These are phyloP conservation scores for Spergularia azorica DNA, from an alignment of 179 eudicot species.

Conservation along the genomic window DNA sequence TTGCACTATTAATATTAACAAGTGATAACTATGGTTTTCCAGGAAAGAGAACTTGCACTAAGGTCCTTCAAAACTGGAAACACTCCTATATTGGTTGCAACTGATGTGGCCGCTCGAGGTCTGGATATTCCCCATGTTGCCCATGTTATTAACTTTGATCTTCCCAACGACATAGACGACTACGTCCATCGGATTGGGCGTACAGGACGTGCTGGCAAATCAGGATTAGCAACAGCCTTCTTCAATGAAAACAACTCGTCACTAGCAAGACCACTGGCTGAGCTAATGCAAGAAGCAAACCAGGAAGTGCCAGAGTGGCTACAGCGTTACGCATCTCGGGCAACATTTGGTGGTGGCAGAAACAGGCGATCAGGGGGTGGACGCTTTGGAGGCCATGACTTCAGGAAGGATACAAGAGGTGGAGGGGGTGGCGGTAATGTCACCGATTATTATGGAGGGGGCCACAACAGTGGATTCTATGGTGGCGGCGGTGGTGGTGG, in stretches of 20 bases:
- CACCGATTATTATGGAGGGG: conserved; percentile 60
- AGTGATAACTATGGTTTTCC: conserved; percentile 20
- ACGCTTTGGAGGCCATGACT: conserved; percentile 92
- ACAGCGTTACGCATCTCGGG: conserved; percentile 71
- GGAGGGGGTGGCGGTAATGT: conserved; percentile 45
- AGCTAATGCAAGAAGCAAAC: conserved; percentile 91
- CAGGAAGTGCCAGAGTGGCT: conserved; percentile 98
- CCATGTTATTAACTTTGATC: conserved; percentile 94
- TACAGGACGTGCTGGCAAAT: conserved; percentile 93
- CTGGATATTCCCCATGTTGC: conserved; percentile 97
- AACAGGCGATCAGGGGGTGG: conserved; percentile 79
- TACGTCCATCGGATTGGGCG: conserved; percentile 97
- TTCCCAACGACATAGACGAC: conserved; percentile 94
- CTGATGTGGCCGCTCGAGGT: conserved; percentile 99
- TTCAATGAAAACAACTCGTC: conserved; percentile 81
- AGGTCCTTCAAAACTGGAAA: conserved; percentile 87
- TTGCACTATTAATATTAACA: background rate
- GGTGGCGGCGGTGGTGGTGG: conserved; percentile 34
- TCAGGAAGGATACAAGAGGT: conserved; percentile 65
- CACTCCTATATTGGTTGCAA: conserved; percentile 92
- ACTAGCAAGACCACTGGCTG: conserved; percentile 71
- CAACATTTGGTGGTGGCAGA: conserved; percentile 60
- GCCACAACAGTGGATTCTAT: conserved; percentile 39
- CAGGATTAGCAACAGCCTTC: conserved; percentile 93
- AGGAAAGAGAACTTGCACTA: conserved; percentile 92